Percentiles rank a stretch among this genome's conserved stretches.
phyloP scores from a whole-genome alignment of 2,329 filamentous ascomycete species.

The Fusarium goolgardi region DNA sequence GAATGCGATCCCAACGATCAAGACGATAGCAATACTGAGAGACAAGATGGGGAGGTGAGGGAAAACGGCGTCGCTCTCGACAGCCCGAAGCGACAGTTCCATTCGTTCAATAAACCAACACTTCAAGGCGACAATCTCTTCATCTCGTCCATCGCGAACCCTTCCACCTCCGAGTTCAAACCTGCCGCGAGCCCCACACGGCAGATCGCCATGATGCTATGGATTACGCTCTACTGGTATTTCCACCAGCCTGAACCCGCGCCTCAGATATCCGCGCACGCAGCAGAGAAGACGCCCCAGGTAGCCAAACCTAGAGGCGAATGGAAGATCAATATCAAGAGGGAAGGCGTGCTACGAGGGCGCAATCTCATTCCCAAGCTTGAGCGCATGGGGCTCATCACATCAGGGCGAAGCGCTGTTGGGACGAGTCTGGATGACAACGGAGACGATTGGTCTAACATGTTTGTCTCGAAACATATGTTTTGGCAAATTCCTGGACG shows the following conservation, averaged over 20 bases:
- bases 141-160: constrained; percentile 91
- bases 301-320: constrained; percentile 81
- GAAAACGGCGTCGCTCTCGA: constrained; percentile 40
- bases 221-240: constrained; percentile 96
- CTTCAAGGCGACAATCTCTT: constrained; percentile 84
- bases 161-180: constrained; percentile 82
- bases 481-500: constrained; percentile 95
- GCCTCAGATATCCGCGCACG: constrained; percentile 69
- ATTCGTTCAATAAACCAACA: constrained; percentile 75
- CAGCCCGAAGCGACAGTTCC: constrained; percentile 40
- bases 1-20: constrained; percentile 37
- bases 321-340: constrained; percentile 86
- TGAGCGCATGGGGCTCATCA: constrained; percentile 90
- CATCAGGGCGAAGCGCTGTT: constrained; percentile 79
- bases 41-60: constrained; percentile 29
- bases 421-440: constrained; percentile 72
- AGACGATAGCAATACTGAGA: constrained; percentile 46
- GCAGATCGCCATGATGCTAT: constrained; percentile 96
- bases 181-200: constrained; percentile 83
- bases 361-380: constrained; percentile 88
- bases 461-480: constrained; percentile 82
- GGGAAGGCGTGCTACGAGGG: constrained; percentile 88
- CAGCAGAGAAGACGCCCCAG: constrained; percentile 73
- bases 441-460: constrained; percentile 75
- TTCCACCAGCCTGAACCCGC: constrained; percentile 87